Evolutionary conservation across 2,329 filamentous ascomycete genomes (phyloP).

Genomic region (Hypoxylon sp.): DNA sequence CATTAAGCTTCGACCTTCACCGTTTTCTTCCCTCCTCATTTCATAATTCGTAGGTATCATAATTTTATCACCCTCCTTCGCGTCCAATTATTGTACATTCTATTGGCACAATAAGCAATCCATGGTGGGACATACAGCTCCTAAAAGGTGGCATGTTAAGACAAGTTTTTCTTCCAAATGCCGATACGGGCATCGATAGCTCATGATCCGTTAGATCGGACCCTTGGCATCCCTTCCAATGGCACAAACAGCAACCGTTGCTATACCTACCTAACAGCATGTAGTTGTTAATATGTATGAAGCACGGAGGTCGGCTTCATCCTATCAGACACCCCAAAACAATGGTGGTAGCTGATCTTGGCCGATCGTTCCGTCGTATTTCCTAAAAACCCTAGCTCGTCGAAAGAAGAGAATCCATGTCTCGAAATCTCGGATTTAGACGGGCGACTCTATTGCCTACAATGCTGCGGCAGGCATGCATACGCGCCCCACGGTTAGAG

Average conservation of each 20-base stretch:
- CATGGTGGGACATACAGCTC: conserved; percentile 7
- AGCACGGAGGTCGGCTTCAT: conserved; percentile 16
- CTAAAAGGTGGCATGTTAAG: conserved; percentile 6
- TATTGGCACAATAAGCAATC: conserved; percentile 19
- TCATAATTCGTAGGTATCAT: too few species aligned
- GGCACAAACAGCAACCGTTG: too few species aligned
- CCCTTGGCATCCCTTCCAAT: conserved; percentile 23
- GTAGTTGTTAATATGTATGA: too few species aligned
- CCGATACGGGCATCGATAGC: conserved; percentile 34
- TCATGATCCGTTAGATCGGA: conserved; percentile 16
- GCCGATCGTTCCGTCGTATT: conserved; percentile 29
- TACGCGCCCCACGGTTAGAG: conserved; percentile 16
- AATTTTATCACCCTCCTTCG: too few species aligned
- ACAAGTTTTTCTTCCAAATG: conserved; percentile 15
- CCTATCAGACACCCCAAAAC: conserved; percentile 12
- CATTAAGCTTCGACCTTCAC: conserved; percentile 10
- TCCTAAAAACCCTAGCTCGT: too few species aligned
- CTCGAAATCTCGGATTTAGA: conserved; percentile 9
- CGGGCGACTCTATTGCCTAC: neutral
- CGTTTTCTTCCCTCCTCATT: conserved; percentile 1
- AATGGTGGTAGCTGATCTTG: too few species aligned
- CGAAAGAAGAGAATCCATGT: conserved; percentile 8
- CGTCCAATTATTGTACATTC: neutral
- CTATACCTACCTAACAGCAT: conserved; percentile 4
- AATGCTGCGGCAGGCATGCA: conserved; percentile 25